Evolutionary conservation across 2,329 filamentous ascomycete genomes (phyloP).

Genomic region (Sarocladium oryzae): DNA sequence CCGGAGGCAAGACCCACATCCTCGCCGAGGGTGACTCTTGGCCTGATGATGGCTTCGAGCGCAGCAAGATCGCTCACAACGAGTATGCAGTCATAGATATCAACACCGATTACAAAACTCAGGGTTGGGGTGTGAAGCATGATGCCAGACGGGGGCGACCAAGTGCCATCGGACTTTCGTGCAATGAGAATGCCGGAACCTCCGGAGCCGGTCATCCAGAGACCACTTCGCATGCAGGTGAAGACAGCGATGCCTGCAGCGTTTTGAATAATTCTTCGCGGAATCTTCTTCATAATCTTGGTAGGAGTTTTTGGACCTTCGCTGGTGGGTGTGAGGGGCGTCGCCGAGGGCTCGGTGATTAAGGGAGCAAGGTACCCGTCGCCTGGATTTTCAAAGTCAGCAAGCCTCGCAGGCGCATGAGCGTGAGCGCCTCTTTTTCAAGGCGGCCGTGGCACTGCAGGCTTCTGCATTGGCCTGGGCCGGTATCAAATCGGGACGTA

Average conservation of each 20-base stretch:
- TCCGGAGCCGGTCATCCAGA: constrained; percentile 87
- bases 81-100: constrained; percentile 93
- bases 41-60: constrained; percentile 73
- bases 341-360: constrained; percentile 24
- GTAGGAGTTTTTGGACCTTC: constrained; percentile 40
- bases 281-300: constrained; percentile 72
- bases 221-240: constrained; percentile 87
- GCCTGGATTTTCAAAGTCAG: constrained; percentile 26
- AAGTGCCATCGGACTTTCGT: constrained; percentile 76
- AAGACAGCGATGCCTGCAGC: constrained; percentile 90
- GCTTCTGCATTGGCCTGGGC: too few relatives aligned
- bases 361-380: constrained; percentile 50
- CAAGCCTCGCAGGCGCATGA: too few relatives aligned
- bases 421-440: too few relatives aligned
- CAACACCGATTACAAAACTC: constrained; percentile 84
- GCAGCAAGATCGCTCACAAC: constrained; percentile 85
- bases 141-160: constrained; percentile 88
- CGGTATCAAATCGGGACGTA: constrained; percentile 28
- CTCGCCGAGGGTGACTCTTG: constrained; percentile 73
- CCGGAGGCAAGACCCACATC: constrained; percentile 73
- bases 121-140: constrained; percentile 83
- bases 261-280: constrained; percentile 75
- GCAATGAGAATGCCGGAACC: constrained; percentile 84
- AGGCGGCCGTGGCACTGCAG: too few relatives aligned
- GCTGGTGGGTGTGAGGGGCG: constrained; percentile 14